phyloP scores from a whole-genome alignment of 2,329 filamentous ascomycete genomes.

The Lachnellula occidentalis region DNA sequence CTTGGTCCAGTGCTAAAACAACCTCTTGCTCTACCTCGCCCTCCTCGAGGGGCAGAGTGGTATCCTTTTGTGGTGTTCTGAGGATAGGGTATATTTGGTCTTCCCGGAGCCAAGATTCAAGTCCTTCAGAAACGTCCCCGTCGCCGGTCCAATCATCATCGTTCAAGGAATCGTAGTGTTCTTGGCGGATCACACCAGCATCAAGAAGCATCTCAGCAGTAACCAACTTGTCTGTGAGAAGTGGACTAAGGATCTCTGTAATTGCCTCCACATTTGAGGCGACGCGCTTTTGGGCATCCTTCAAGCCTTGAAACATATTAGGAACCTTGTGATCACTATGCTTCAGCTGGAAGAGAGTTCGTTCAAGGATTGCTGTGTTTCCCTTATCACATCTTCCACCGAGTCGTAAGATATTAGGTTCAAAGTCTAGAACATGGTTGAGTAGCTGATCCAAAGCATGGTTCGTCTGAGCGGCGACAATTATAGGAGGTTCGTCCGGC shows the following conservation, averaged over 20 bases:
- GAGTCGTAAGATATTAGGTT: conserved; percentile 57
- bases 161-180: conserved; percentile 58
- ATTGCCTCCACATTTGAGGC: conserved; percentile 4
- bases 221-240: conserved; percentile 43
- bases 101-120: not conserved
- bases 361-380: conserved; percentile 57
- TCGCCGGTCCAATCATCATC: conserved; percentile 36
- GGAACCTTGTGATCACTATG: conserved; percentile 24
- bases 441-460: conserved; percentile 84
- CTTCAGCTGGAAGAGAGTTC: conserved; percentile 61
- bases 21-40: conserved; percentile 25
- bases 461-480: conserved; percentile 83
- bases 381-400: conserved; percentile 30
- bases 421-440: conserved; percentile 40
- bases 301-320: conserved; percentile 5
- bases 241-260: conserved; percentile 16
- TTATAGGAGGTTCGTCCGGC: conserved; percentile 57
- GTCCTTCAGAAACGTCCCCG: not conserved
- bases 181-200: conserved; percentile 52
- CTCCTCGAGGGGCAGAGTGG: conserved; percentile 26
- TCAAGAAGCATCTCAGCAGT: conserved; percentile 48
- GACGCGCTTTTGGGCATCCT: not conserved
- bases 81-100: conserved; percentile 20
- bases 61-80: conserved; percentile 21
- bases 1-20: conserved; percentile 20